phyloP scores from a whole-genome alignment of 192 early-diverging fungal species.

The Cladochytrium replicatum region DNA sequence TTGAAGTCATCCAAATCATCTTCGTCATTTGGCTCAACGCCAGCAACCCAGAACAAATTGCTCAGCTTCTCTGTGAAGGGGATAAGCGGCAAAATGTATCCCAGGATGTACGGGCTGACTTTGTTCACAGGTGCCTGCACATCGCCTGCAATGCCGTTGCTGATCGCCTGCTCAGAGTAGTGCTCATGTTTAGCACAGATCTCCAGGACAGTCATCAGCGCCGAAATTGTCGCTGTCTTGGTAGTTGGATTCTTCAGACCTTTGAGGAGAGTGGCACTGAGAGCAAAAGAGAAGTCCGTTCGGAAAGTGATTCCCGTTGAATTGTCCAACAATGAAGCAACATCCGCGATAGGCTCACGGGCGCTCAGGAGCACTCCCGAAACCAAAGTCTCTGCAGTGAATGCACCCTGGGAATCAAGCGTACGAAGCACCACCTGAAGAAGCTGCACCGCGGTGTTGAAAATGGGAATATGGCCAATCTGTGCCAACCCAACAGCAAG shows the following conservation, averaged over 20 bases:
- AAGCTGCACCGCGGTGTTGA: slow-evolving; percentile 60
- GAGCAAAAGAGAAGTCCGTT: slow-evolving; percentile 78
- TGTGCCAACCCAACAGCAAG: slow-evolving; percentile 77
- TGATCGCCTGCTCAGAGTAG: too few species aligned
- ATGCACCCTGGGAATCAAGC: slow-evolving; percentile 59
- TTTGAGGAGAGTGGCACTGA: slow-evolving; percentile 69
- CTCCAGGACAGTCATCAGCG: slow-evolving; percentile 63
- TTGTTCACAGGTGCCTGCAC: neutral
- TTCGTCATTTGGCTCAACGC: slow-evolving; percentile 17
- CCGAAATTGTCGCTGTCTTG: slow-evolving; percentile 59
- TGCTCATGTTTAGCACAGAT: slow-evolving; percentile 9
- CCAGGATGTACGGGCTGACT: slow-evolving; percentile 51
- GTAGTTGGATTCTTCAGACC: slow-evolving; percentile 70
- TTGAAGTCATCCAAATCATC: slow-evolving; percentile 10
- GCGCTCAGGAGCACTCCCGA: slow-evolving; percentile 62
- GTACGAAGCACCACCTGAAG: slow-evolving; percentile 62
- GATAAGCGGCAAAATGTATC: slow-evolving; percentile 72
- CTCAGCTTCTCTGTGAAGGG: slow-evolving; percentile 52
- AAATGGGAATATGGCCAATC: slow-evolving; percentile 73
- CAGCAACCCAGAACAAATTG: slow-evolving; percentile 20
- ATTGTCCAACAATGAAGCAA: slow-evolving; percentile 61
- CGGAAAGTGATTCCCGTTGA: slow-evolving; percentile 72
- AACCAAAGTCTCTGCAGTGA: slow-evolving; percentile 59
- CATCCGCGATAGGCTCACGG: slow-evolving; percentile 60
- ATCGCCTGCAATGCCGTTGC: too few species aligned